Evolutionary conservation across 345 rosid genomes (phyloP).

Genomic region (Mercurialis annua): DNA sequence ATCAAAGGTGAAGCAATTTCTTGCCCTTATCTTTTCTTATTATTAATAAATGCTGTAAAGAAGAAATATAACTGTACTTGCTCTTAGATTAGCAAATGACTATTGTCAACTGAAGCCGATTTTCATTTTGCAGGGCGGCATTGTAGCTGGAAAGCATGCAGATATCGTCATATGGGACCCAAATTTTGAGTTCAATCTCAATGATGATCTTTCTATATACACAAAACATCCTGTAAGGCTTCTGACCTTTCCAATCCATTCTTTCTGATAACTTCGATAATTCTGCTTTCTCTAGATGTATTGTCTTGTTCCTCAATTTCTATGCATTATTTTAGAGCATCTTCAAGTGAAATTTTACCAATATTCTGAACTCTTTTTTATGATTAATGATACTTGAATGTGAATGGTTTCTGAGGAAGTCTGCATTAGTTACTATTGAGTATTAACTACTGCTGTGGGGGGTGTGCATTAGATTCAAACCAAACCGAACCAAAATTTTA

Average conservation of each 20-base stretch:
- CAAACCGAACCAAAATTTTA: no score
- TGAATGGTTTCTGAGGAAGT: no score
- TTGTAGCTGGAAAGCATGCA: conserved; percentile 72
- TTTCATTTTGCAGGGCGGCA: conserved; percentile 52
- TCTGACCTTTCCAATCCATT: not conserved
- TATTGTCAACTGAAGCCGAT: conserved; percentile 8
- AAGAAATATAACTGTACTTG: not conserved
- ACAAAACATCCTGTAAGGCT: conserved; percentile 70
- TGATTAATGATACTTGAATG: not conserved
- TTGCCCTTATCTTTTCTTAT: not conserved
- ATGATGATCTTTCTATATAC: conserved; percentile 57
- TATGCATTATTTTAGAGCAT: not conserved
- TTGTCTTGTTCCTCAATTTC: not conserved
- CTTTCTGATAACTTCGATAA: not conserved
- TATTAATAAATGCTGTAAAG: not conserved
- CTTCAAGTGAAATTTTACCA: not conserved
- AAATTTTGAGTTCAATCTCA: conserved; percentile 54
- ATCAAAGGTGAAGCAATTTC: conserved; percentile 49
- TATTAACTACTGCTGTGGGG: no score
- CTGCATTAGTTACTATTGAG: no score
- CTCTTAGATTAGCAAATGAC: not conserved
- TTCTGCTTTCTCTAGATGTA: not conserved
- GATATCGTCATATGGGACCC: conserved; percentile 89
- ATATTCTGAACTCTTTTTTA: no score
- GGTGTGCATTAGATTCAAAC: no score